Conservation (phyloP, 2,329 filamentous ascomycete species). For the Ceratocystis ficicola region DNA sequence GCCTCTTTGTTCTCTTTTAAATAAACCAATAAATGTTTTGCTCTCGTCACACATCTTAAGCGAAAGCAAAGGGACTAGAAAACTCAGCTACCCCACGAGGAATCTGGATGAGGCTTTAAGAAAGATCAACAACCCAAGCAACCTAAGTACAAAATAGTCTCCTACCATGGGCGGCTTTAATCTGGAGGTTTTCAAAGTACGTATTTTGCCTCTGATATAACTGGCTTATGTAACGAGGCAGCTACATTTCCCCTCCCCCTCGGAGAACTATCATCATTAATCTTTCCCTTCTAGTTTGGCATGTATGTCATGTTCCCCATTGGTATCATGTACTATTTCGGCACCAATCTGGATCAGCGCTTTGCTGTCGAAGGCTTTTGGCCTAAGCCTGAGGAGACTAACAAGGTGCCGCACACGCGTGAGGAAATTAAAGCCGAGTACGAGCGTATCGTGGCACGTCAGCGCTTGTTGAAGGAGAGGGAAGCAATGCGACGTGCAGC, state of each 20-base stretch:
- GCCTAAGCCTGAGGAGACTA: conserved; percentile 68
- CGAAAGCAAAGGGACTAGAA: no score
- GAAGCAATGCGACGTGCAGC: conserved; percentile 30
- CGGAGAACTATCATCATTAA: not conserved
- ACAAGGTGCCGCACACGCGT: conserved; percentile 61
- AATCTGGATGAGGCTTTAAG: no score
- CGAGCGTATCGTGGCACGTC: conserved; percentile 50
- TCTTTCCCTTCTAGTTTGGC: conserved; percentile 57
- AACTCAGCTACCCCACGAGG: no score
- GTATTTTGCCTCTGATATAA: conserved; percentile 18
- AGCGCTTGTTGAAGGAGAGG: conserved; percentile 62
- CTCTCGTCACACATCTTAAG: no score
- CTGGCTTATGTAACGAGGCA: not conserved
- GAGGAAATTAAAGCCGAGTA: conserved; percentile 79
- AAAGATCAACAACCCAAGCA: no score
- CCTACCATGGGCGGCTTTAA: conserved; percentile 65
- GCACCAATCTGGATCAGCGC: conserved; percentile 87
- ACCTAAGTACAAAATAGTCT: no score
- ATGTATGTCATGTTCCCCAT: conserved; percentile 99
- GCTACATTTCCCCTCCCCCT: not conserved
- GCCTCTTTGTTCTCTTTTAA: not conserved
- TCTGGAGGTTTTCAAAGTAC: conserved; percentile 88
- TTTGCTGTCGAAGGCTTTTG: conserved; percentile 88
- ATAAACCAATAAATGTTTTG: not conserved
- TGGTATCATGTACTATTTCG: conserved; percentile 99